phyloP scores from a whole-genome alignment of 805 yeast species.

The Candida ortonii region DNA sequence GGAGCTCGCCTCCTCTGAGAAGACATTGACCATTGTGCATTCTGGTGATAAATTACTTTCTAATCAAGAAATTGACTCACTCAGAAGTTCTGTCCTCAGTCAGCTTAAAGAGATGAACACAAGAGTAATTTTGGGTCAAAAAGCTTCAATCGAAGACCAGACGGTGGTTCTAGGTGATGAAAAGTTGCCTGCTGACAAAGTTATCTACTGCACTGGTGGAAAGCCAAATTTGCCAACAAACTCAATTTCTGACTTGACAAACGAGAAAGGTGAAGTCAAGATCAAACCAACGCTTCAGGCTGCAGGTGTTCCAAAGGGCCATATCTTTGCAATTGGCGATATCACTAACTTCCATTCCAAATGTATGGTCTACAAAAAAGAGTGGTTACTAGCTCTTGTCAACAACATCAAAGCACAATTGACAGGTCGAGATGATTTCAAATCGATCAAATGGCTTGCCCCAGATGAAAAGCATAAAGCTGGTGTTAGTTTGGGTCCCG shows the following conservation, averaged over 20 bases:
- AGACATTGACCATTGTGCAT: slow-evolving; percentile 27
- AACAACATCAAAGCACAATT: slow-evolving; percentile 17
- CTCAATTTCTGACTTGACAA: slow-evolving; percentile 8
- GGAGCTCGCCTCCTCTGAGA: slow-evolving; percentile 15
- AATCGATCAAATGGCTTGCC: slow-evolving; percentile 1
- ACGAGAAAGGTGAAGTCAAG: slow-evolving; percentile 12
- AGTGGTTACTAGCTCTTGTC: slow-evolving; percentile 16
- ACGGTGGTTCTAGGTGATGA: slow-evolving; percentile 7
- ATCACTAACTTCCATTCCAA: slow-evolving; percentile 25
- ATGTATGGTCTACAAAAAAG: slow-evolving; percentile 15
- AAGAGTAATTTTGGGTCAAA: slow-evolving; percentile 9
- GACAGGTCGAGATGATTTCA: slow-evolving; percentile 2
- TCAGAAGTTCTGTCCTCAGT: slow-evolving; percentile 5
- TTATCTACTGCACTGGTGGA: slow-evolving; percentile 13
- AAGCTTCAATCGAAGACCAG: slow-evolving; percentile 5
- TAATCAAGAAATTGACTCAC: background rate
- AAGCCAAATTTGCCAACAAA: slow-evolving; percentile 7
- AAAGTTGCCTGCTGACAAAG: slow-evolving; percentile 9
- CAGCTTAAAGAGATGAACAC: slow-evolving; percentile 8
- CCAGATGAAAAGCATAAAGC: slow-evolving; percentile 1
- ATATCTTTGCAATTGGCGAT: slow-evolving; percentile 36
- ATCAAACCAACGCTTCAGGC: slow-evolving; percentile 26
- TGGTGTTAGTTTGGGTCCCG: slow-evolving; percentile 27
- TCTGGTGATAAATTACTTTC: slow-evolving; percentile 14
- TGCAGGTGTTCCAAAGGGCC: slow-evolving; percentile 15